phyloP scores from a whole-genome alignment of 768 basidiomycete species.

The Terana coerulea region DNA sequence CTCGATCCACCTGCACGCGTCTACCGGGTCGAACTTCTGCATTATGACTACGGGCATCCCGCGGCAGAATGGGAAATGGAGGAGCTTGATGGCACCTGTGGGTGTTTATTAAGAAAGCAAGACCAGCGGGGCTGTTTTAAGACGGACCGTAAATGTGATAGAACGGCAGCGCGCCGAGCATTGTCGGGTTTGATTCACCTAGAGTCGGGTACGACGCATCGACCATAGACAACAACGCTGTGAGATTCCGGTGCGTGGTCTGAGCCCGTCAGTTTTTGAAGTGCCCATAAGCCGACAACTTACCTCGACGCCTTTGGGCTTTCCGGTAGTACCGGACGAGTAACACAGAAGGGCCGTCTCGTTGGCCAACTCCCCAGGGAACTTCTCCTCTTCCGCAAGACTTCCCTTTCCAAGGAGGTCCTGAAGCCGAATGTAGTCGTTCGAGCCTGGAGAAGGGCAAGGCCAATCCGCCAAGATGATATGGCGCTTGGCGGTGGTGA shows the following conservation, averaged over 20 bases:
- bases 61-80: conserved; percentile 50
- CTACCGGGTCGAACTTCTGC: conserved; percentile 65
- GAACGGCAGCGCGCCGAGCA: conserved; percentile 65
- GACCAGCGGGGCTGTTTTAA: not conserved
- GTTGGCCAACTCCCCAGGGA: conserved; percentile 46
- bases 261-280: not conserved
- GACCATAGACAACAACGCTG: conserved; percentile 52
- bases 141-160: conserved; percentile 44
- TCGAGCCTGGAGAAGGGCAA: conserved; percentile 17
- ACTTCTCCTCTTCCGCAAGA: conserved; percentile 49
- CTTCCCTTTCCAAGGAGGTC: conserved; percentile 49
- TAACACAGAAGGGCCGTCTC: conserved; percentile 70
- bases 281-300: conserved; percentile 2
- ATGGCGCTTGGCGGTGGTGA: conserved; percentile 44
- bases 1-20: conserved; percentile 63
- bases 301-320: conserved; percentile 67
- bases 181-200: conserved; percentile 38
- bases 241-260: conserved; percentile 70
- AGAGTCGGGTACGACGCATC: conserved; percentile 39
- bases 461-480: conserved; percentile 49
- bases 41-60: conserved; percentile 56
- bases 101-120: not conserved
- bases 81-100: conserved; percentile 56
- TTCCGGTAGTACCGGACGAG: conserved; percentile 67
- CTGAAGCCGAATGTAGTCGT: conserved; percentile 37